Evolutionary conservation across 768 basidiomycete genomes (phyloP).

Genomic region (Rhodotorula kratochvilovae): DNA sequence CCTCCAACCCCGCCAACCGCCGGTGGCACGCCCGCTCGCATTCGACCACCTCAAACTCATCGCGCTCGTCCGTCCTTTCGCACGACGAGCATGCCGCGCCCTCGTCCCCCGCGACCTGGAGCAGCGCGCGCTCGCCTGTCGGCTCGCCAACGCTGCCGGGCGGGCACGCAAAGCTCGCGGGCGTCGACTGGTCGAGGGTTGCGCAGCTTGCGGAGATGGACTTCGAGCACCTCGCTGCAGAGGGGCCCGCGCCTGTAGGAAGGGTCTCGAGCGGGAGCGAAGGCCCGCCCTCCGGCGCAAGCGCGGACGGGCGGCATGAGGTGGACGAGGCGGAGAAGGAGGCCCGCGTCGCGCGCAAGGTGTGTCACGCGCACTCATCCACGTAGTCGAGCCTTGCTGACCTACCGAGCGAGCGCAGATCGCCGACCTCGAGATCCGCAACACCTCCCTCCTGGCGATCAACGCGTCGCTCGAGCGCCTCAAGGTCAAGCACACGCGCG

Average conservation of each 20-base stretch:
- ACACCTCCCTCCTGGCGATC: conserved; percentile 75
- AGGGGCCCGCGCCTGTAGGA: no score
- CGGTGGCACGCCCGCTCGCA: conserved; percentile 3
- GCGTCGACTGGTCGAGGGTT: conserved; percentile 3
- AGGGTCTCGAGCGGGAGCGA: conserved; percentile 11
- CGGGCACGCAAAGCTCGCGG: not conserved
- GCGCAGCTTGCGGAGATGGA: not conserved
- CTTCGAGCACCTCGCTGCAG: no score
- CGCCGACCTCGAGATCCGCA: conserved; percentile 85
- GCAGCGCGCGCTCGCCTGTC: not conserved
- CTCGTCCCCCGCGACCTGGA: not conserved
- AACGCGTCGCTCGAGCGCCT: conserved; percentile 74
- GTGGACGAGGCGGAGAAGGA: conserved; percentile 33
- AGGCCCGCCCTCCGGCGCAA: not conserved
- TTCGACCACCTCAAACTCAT: conserved; percentile 1
- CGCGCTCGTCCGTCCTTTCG: conserved; percentile 5
- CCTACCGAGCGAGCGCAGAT: conserved; percentile 56
- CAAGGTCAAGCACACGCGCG: conserved; percentile 72
- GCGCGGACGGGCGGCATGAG: not conserved
- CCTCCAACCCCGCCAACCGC: not conserved
- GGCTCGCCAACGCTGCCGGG: not conserved
- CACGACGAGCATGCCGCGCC: not conserved
- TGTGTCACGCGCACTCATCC: no score
- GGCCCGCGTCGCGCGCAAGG: conserved; percentile 38
- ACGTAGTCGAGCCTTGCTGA: no score